Base-by-base conservation (phyloP, 139 green algal genomes). In the Edaphochlamys debaryana region DNA sequence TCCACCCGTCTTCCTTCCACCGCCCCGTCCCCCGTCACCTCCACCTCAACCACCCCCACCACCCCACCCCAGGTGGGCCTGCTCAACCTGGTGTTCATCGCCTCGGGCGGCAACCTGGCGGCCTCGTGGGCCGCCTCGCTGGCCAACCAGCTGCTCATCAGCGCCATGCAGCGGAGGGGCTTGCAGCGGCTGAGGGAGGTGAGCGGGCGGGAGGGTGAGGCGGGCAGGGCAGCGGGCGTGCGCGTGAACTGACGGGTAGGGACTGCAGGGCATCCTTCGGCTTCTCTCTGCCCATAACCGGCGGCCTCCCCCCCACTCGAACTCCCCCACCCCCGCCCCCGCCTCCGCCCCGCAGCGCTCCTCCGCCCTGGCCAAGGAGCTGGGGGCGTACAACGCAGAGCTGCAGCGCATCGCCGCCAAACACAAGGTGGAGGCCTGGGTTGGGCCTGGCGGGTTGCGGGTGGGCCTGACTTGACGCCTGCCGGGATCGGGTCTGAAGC, bases 71-170 rank as follows among this genome's bases (percentile, higher is more conserved):
- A 85, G 77, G 30, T 64, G 11, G 20, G 70, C 34, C 25, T 63
- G 17, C 41, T 88, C 7, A 78, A 74, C 15, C 62, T 3, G 25
- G 23, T 82, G 22, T 88, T 87, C 52, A 63, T 88, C 27, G 48
- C 48, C 13, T 67, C 50, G 2, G 77, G 69, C 23, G 77, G 79
- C 71, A 86, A 84, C 69, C 70, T 86, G 37, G 85, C 79, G 13
- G 71, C 78, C 25, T 73, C 52, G 19, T 88, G 79, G 62, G 79
- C 93, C 27, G 93, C 93, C 67, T 83, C 79, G 7, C 60, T 94
- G 45, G 77, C 83, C 45, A 87, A 87, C 73, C 82, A 87, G 74
- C 67, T 83, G 19, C 40, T 87, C 29, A 50, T 87, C 67, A 79
- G 56, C 41, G 56, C 72, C 7, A 38, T 82, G 54, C 82, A 87